These are phyloP conservation scores for Bacterosira constricta DNA, from an alignment of 108 stramenopile genomes.

Conservation along the genomic window DNA sequence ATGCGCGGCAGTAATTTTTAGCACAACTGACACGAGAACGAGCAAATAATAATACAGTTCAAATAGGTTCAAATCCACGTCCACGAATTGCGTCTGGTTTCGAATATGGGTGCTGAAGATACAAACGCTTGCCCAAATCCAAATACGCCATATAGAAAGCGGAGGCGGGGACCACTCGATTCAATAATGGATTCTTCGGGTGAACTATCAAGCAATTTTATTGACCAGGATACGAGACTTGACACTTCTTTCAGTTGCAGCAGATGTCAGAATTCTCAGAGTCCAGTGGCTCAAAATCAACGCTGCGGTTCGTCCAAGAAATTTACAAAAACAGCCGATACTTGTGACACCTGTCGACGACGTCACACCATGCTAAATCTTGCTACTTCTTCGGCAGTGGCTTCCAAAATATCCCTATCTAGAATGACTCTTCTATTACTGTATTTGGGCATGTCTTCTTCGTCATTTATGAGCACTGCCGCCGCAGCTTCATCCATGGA, in stretches of 20 bases:
- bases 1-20: no score
- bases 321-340: not conserved
- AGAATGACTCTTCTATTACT: not conserved
- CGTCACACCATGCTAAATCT: not conserved
- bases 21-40: no score
- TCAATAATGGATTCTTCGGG: not conserved
- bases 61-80: no score
- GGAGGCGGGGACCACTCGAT: not conserved
- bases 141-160: not conserved
- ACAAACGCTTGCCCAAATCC: not conserved
- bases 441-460: not conserved
- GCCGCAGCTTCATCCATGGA: not conserved
- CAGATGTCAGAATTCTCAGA: not conserved
- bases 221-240: not conserved
- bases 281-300: not conserved
- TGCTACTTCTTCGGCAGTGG: not conserved
- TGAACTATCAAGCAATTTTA: not conserved
- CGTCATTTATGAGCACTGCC: not conserved
- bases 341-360: not conserved
- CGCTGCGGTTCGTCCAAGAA: not conserved
- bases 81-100: no score
- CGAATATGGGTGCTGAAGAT: no score
- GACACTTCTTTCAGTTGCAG: not conserved
- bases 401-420: not conserved
- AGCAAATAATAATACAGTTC: no score